Conservation (phyloP, 2,329 filamentous ascomycete species). For the Diaporthe aspalathi region DNA sequence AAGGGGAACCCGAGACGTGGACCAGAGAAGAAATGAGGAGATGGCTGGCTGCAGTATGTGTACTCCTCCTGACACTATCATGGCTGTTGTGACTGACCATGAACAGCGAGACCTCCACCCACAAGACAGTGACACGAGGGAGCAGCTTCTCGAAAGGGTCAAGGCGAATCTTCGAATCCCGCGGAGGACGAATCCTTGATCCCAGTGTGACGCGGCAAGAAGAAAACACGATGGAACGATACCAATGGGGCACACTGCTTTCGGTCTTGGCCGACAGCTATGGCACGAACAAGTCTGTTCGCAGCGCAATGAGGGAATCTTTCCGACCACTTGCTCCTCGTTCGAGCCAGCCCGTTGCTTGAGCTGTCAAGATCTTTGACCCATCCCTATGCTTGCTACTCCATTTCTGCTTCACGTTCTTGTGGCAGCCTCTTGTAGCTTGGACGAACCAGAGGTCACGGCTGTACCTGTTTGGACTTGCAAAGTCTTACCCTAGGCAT, state of each 20-base stretch:
- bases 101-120: conserved; percentile 60
- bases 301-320: not conserved
- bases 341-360: too few species aligned
- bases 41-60: conserved; percentile 83
- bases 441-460: too few species aligned
- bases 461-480: not conserved
- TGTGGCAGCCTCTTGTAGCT: not conserved
- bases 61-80: not conserved
- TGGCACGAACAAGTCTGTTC: not conserved
- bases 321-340: not conserved
- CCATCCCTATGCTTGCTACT: not conserved
- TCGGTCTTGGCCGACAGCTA: not conserved
- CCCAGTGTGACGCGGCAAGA: not conserved
- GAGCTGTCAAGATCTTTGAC: not conserved
- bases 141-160: conserved; percentile 60
- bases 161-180: conserved; percentile 59
- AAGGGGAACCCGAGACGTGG: conserved; percentile 78
- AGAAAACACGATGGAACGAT: not conserved
- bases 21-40: conserved; percentile 80
- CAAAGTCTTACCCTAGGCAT: too few species aligned
- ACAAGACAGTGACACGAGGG: conserved; percentile 54
- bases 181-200: conserved; percentile 34
- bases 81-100: conserved; percentile 16
- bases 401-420: not conserved
- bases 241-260: not conserved